These are phyloP conservation scores for Harrya chromipes DNA, from an alignment of 768 basidiomycete genomes.

Conservation along the genomic window DNA sequence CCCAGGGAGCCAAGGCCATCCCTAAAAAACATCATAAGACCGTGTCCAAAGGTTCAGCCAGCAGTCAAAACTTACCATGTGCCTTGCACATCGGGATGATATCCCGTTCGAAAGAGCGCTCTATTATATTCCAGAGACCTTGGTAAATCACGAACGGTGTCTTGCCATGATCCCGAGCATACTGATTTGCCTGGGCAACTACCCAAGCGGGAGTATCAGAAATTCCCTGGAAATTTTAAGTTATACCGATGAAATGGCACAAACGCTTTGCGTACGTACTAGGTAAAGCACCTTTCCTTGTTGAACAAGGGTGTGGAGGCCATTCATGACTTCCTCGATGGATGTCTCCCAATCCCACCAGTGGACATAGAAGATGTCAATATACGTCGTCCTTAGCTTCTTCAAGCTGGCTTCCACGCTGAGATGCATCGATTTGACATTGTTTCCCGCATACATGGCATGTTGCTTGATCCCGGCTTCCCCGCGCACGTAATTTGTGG, in stretches of 20 bases:
- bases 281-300: constrained; percentile 28
- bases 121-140: constrained; percentile 41
- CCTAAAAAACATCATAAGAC: constrained; percentile 16
- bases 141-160: constrained; percentile 55
- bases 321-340: constrained; percentile 38
- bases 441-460: constrained; percentile 46
- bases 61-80: constrained; percentile 30
- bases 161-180: constrained; percentile 45
- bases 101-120: constrained; percentile 50
- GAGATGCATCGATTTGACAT: constrained; percentile 39
- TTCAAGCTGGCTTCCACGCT: constrained; percentile 30
- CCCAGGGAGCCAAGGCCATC: constrained; percentile 36
- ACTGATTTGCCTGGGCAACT: constrained; percentile 47
- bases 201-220: constrained; percentile 49
- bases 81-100: constrained; percentile 38
- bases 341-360: constrained; percentile 34
- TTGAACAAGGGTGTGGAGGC: constrained; percentile 23
- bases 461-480: constrained; percentile 24
- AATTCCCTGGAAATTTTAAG: constrained; percentile 28
- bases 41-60: background rate
- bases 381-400: constrained; percentile 17
- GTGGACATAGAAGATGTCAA: constrained; percentile 19
- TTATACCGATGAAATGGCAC: too few species aligned
- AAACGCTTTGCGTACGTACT: too few species aligned
- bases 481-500: constrained; percentile 13